Evolutionary conservation across 352 stramenopile species (phyloP).

Genomic region (Pythium guiyangense): DNA sequence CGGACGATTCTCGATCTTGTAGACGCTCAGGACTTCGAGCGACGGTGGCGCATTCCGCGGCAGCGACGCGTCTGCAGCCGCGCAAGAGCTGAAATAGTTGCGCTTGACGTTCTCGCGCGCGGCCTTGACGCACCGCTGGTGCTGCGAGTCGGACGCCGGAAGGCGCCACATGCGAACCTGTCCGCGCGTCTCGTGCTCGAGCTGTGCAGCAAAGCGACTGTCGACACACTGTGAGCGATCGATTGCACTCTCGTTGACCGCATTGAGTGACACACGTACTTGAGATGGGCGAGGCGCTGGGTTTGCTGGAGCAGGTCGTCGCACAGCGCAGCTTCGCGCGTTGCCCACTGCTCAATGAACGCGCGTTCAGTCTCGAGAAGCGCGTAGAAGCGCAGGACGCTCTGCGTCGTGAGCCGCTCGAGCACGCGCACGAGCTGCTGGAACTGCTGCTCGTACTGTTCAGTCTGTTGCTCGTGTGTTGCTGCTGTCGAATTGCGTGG

Average conservation of each 20-base stretch:
- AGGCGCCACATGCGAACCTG: conserved; percentile 53
- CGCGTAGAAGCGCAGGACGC: no score
- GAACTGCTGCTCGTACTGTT: conserved; percentile 21
- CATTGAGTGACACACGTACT: conserved; percentile 13
- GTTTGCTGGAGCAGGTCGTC: conserved; percentile 25
- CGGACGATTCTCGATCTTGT: conserved; percentile 72
- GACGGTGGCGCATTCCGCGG: background rate
- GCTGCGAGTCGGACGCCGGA: conserved; percentile 36
- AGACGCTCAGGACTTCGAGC: conserved; percentile 74
- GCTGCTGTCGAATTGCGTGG: background rate
- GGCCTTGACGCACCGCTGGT: conserved; percentile 54
- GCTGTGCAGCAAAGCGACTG: conserved; percentile 57
- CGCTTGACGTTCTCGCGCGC: conserved; percentile 69
- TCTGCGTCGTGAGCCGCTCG: no score
- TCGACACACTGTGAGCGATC: background rate
- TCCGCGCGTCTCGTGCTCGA: conserved; percentile 55
- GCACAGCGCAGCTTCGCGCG: conserved; percentile 21
- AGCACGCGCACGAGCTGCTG: conserved; percentile 24
- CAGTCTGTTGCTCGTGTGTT: background rate
- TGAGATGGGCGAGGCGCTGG: conserved; percentile 40
- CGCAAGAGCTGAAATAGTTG: conserved; percentile 25
- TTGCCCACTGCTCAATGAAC: conserved; percentile 31
- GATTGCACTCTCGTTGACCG: background rate
- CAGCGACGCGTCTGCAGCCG: background rate
- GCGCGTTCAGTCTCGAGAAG: conserved; percentile 42